Conservation (phyloP, 768 basidiomycete species). For the Termitomyces sp. region DNA sequence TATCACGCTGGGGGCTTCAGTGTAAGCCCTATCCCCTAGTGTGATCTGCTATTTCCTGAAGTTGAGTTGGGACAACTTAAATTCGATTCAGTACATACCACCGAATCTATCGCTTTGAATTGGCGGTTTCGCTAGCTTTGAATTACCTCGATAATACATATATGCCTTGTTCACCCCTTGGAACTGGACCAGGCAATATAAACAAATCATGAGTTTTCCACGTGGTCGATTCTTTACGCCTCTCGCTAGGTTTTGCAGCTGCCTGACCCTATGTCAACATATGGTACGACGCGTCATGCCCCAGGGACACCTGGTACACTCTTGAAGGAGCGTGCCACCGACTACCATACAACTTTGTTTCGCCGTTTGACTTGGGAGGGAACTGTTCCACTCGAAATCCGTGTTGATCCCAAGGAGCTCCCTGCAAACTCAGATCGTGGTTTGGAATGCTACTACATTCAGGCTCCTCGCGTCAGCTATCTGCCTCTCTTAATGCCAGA, state of each 20-base stretch:
- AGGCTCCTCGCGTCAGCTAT: constrained; percentile 90
- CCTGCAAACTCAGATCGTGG: constrained; percentile 88
- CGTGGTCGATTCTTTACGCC: not conserved
- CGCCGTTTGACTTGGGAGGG: constrained; percentile 89
- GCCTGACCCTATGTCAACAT: constrained; percentile 38
- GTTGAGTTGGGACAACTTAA: too few relatives aligned
- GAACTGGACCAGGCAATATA: too few relatives aligned
- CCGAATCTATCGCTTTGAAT: too few relatives aligned
- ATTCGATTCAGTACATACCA: too few relatives aligned
- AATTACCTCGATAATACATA: too few relatives aligned
- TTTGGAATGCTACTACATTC: constrained; percentile 85
- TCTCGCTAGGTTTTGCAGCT: not conserved
- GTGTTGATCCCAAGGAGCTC: constrained; percentile 83
- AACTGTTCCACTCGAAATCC: constrained; percentile 83
- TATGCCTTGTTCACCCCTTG: too few relatives aligned
- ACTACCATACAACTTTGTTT: constrained; percentile 73
- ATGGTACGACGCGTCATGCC: constrained; percentile 48
- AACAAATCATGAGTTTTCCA: not conserved
- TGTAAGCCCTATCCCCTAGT: too few relatives aligned
- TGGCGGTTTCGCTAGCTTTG: too few relatives aligned
- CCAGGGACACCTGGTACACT: constrained; percentile 25
- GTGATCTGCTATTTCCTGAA: too few relatives aligned
- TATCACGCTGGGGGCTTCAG: too few relatives aligned
- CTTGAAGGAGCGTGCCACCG: constrained; percentile 34
- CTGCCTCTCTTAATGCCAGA: constrained; percentile 89